Conservation (phyloP, 75 land plant species). For the Pseudotsuga menziesii region DNA sequence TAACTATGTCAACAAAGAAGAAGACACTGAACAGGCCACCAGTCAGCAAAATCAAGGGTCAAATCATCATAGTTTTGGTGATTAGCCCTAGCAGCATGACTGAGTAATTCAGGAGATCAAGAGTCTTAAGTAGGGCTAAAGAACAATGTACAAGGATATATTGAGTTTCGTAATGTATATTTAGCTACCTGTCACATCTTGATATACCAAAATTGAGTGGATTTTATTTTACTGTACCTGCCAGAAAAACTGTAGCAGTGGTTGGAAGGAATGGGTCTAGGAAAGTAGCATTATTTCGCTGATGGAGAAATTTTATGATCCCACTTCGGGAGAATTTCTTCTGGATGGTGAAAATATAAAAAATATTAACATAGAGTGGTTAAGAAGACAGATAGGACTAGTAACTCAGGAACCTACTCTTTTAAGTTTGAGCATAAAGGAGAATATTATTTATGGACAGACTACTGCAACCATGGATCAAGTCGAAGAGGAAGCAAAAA, state of each 20-base stretch:
- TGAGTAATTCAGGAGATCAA: no score
- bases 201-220: slow-evolving; percentile 52
- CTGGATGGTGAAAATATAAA: slow-evolving; percentile 44
- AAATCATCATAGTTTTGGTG: no score
- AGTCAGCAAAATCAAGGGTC: no score
- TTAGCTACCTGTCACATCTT: slow-evolving; percentile 50
- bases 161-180: no score
- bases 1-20: no score
- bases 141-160: no score
- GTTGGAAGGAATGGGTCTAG: slow-evolving; percentile 52
- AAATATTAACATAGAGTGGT: slow-evolving; percentile 40
- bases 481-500: slow-evolving; percentile 49
- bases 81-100: no score
- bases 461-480: slow-evolving; percentile 39
- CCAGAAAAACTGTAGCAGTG: slow-evolving; percentile 44
- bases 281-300: slow-evolving; percentile 41
- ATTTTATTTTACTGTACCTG: slow-evolving; percentile 40
- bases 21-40: no score
- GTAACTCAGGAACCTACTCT: slow-evolving; percentile 52
- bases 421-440: slow-evolving; percentile 33
- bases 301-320: slow-evolving; percentile 49
- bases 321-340: slow-evolving; percentile 43
- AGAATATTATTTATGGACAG: slow-evolving; percentile 46
- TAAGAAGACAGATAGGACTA: slow-evolving; percentile 40
- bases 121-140: no score